Percentiles rank a stretch among this genome's conserved stretches.
phyloP scores from a whole-genome alignment of 139 green algal species.

The Tetradesmus lagerheimii region DNA sequence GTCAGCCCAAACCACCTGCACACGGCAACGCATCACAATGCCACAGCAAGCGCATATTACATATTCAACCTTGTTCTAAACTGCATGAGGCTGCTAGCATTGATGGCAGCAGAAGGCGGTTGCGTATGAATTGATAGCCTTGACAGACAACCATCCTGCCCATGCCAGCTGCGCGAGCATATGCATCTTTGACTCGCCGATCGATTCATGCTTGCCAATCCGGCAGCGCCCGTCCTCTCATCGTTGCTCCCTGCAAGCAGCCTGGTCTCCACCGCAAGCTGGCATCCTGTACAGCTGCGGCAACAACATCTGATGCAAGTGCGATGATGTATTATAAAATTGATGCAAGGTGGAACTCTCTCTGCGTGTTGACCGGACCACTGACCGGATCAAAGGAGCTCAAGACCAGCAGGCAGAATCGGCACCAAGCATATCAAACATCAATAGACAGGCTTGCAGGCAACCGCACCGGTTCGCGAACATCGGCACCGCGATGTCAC shows the following conservation, averaged over 20 bases:
- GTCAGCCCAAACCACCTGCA: neutral
- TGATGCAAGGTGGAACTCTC: too few relatives aligned
- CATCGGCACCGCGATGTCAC: too few relatives aligned
- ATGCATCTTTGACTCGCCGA: neutral
- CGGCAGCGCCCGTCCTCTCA: neutral
- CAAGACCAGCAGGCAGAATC: too few relatives aligned
- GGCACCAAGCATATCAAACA: too few relatives aligned
- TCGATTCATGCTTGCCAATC: neutral
- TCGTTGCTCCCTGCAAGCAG: neutral
- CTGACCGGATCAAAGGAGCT: too few relatives aligned
- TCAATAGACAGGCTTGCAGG: too few relatives aligned
- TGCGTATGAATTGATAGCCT: neutral
- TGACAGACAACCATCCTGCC: neutral
- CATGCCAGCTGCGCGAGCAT: neutral
- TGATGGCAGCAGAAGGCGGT: neutral
- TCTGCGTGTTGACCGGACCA: too few relatives aligned
- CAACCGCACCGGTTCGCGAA: too few relatives aligned
- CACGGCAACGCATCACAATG: neutral
- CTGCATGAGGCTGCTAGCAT: neutral
- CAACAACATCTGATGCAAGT: neutral
- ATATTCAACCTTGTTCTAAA: neutral
- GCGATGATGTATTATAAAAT: neutral
- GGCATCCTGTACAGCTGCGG: neutral
- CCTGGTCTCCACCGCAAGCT: neutral
- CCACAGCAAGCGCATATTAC: too few relatives aligned